Base-by-base conservation (phyloP, 345 rosid genomes). In the Psidium friedrichsthalianum region DNA sequence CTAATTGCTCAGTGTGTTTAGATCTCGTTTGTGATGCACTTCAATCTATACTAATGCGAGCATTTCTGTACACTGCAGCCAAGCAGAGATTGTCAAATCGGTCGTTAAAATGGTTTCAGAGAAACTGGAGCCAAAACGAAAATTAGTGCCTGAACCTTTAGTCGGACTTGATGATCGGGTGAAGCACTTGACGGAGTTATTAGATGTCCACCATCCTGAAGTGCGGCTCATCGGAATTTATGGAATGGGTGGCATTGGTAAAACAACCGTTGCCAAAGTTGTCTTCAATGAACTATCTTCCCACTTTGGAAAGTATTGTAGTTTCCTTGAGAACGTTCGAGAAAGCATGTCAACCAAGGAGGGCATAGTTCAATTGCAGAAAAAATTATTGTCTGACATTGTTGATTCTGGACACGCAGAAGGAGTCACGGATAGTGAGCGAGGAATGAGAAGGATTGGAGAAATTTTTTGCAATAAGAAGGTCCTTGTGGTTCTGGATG, bases 11-110 rank as follows among this genome's bases (percentile, higher is more conserved):
- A 1, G 0, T 5, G 32, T 25, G 11, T 14, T 11, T 25, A 0
- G 7, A 25, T 11, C 1, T 57, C 0, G 3, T 57, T 1, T 0
- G 0, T 57, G 3, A 25, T 25, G 29, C 11, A 11, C 64, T 57
- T 57, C 64, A 57, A 57, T 25, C 6, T 25, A 25, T 25, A 0
- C 36, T 59, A 13, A 58, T n/a, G 32, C 12, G n/a, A n/a, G 1
- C 0, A 2, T 7, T n/a, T 27, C 27, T 27, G 18, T 2, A n/a
- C 0, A n/a, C 3, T 1, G 4, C 69, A 59, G 69, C 20, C 36
- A 59, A 59, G 36, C 69, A 59, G 16, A 0, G 1, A 59, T 27
- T 27, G 8, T 27, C 4, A 1, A 59, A n/a, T 13, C 0, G 20
- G 20, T 59, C 14, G 69, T 59, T 59, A 0, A 27, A 13, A 59